Conservation (phyloP, 352 stramenopile species). For the Aphanomyces stellatus region DNA sequence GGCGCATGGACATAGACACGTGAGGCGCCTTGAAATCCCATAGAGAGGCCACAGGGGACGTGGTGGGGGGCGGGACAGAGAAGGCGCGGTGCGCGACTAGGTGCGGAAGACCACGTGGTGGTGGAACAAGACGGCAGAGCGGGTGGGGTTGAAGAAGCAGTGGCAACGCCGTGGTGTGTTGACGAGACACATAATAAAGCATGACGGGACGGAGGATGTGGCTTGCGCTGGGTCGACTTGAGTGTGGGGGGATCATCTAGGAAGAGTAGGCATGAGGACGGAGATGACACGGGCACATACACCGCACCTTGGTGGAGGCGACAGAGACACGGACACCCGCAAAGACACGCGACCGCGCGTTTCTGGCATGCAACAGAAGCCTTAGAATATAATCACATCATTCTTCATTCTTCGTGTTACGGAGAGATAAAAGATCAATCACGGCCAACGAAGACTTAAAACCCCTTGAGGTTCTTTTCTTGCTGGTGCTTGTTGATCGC, state of each 20-base stretch:
- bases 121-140: no score
- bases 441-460: background rate
- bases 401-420: background rate
- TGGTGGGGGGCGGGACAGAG: background rate
- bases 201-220: no score
- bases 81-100: background rate
- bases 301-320: no score
- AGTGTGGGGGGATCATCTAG: no score
- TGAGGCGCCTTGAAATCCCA: background rate
- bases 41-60: background rate
- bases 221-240: no score
- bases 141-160: no score
- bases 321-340: background rate
- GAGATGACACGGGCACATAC: no score
- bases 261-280: no score
- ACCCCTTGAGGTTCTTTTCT: background rate
- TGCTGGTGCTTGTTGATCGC: slow-evolving; percentile 18
- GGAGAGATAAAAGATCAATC: background rate
- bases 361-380: background rate
- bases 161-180: no score
- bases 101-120: background rate
- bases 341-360: background rate
- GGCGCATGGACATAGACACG: slow-evolving; percentile 2
- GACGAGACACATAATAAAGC: no score
- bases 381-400: no score